Percentiles rank a stretch among this genome's conserved stretches.
Evolutionary conservation across 23 red algal genomes (phyloP).

Genomic region (Chondrus crispus): DNA sequence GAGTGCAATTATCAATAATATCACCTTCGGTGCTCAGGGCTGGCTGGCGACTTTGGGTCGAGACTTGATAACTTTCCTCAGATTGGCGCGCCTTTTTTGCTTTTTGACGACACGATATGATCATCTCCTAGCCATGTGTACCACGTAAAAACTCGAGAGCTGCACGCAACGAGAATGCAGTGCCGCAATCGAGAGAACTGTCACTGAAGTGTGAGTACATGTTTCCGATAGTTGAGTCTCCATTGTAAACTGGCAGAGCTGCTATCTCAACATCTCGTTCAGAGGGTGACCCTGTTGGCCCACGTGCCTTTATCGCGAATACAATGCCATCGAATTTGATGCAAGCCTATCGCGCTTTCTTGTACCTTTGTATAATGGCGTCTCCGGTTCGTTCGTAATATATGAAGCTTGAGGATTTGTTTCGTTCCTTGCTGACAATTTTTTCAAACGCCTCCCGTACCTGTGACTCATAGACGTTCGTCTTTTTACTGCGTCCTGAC

Average conservation of each 20-base stretch:
- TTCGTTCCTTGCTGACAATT: background rate
- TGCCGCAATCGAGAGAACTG: background rate
- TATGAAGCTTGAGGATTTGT: background rate
- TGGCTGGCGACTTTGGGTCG: too few relatives aligned
- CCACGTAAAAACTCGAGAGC: background rate
- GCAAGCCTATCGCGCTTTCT: background rate
- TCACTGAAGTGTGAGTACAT: constrained; percentile 4
- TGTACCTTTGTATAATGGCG: background rate
- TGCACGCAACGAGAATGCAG: background rate
- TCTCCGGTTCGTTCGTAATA: background rate
- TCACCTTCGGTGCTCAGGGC: too few relatives aligned
- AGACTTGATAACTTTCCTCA: too few relatives aligned
- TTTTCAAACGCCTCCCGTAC: too few relatives aligned
- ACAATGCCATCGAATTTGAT: constrained; percentile 20
- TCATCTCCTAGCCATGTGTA: background rate
- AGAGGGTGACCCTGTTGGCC: constrained; percentile 4
- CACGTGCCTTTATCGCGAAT: background rate
- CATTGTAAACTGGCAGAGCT: background rate
- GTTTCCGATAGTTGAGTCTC: constrained; percentile 4
- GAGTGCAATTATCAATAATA: too few relatives aligned
- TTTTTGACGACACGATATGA: background rate
- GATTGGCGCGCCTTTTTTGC: too few relatives aligned
- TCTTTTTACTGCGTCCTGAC: background rate
- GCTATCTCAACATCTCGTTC: constrained; percentile 5
- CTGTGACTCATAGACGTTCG: background rate